phyloP scores from a whole-genome alignment of 768 basidiomycete genomes.

The Tylopilus intermedius region DNA sequence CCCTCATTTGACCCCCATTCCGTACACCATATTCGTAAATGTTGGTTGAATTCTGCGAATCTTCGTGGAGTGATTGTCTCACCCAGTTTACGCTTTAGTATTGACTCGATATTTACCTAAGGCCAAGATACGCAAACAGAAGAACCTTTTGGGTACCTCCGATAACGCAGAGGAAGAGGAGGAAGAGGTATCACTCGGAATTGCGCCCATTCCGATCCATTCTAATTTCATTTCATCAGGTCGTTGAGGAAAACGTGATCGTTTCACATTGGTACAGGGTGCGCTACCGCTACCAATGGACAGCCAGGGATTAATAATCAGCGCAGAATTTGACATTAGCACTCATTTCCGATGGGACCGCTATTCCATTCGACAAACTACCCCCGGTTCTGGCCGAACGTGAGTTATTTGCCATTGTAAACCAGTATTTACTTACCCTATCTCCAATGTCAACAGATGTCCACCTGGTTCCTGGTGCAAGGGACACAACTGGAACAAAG shows the following conservation, averaged over 20 bases:
- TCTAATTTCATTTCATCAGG: slow-evolving; percentile 16
- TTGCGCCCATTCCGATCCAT: not conserved
- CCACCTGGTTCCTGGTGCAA: slow-evolving; percentile 50
- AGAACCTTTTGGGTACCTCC: slow-evolving; percentile 61
- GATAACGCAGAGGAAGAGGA: slow-evolving; percentile 41
- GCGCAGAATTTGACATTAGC: slow-evolving; percentile 81
- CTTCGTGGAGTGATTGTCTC: not conserved
- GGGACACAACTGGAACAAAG: slow-evolving; percentile 60
- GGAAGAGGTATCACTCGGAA: slow-evolving; percentile 39
- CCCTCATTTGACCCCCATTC: slow-evolving; percentile 47
- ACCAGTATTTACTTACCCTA: slow-evolving; percentile 10
- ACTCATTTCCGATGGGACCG: slow-evolving; percentile 66
- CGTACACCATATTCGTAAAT: slow-evolving; percentile 70
- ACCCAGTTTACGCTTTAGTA: slow-evolving; percentile 40
- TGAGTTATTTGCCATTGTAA: slow-evolving; percentile 33
- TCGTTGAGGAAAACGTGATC: slow-evolving; percentile 50
- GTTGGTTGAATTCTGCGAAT: slow-evolving; percentile 39
- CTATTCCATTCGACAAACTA: slow-evolving; percentile 49
- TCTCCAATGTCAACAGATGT: slow-evolving; percentile 43
- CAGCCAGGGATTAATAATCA: slow-evolving; percentile 2
- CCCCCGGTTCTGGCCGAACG: slow-evolving; percentile 59
- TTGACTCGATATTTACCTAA: slow-evolving; percentile 82
- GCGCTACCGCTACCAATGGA: slow-evolving; percentile 15
- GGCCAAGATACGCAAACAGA: slow-evolving; percentile 70
- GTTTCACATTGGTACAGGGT: slow-evolving; percentile 83